These are phyloP conservation scores for Talaromyces sp. DNA, from an alignment of 2,329 filamentous ascomycete genomes.

Conservation along the genomic window DNA sequence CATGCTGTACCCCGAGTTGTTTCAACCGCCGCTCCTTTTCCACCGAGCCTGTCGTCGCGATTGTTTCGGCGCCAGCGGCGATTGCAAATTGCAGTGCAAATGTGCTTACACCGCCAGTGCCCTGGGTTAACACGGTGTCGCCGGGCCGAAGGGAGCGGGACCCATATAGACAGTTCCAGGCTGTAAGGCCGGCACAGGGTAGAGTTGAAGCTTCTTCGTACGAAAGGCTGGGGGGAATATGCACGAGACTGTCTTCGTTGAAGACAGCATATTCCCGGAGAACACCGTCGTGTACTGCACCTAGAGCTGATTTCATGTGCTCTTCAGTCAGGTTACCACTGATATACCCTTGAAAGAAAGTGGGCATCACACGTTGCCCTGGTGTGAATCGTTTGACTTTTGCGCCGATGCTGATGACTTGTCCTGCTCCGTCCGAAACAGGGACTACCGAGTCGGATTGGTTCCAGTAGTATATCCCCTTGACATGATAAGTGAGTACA, in stretches of 20 bases:
- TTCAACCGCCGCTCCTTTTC: not conserved
- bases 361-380: not conserved
- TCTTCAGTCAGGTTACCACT: not conserved
- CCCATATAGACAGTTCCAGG: not conserved
- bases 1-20: not conserved
- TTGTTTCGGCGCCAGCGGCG: not conserved
- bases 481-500: not conserved
- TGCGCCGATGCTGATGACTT: not conserved
- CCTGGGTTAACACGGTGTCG: not conserved
- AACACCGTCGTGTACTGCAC: not conserved
- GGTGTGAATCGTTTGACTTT: not conserved
- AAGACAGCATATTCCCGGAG: not conserved
- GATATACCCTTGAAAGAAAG: not conserved
- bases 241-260: not conserved
- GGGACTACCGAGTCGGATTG: not conserved
- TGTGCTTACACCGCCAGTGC: not conserved
- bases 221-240: not conserved
- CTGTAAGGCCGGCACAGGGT: not conserved
- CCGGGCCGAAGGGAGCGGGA: not conserved
- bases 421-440: not conserved
- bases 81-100: not conserved
- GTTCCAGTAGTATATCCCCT: not conserved
- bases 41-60: not conserved
- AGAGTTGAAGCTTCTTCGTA: not conserved
- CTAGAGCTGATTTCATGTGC: not conserved